Conservation (phyloP, 805 yeast genomes). For the Pichia californica region DNA sequence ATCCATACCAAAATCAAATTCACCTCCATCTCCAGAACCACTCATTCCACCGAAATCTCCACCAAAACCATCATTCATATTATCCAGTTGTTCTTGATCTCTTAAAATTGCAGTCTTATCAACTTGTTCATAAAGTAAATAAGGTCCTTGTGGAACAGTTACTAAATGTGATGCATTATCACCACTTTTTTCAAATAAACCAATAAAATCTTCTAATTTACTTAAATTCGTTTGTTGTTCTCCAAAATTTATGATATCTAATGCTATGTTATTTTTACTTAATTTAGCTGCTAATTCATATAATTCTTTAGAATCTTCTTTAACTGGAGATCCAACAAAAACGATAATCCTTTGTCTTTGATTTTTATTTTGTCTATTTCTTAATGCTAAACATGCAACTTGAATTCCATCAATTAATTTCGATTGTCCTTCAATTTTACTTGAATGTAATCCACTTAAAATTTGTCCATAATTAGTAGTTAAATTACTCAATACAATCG, state of each 20-base stretch:
- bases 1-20: slow-evolving; percentile 55
- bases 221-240: slow-evolving; percentile 74
- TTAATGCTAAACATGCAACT: slow-evolving; percentile 88
- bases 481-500: slow-evolving; percentile 81
- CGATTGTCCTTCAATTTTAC: slow-evolving; percentile 57
- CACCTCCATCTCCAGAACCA: slow-evolving; percentile 33
- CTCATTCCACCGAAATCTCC: slow-evolving; percentile 39
- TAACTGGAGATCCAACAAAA: slow-evolving; percentile 84
- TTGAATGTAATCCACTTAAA: slow-evolving; percentile 75
- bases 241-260: slow-evolving; percentile 89
- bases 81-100: slow-evolving; percentile 47
- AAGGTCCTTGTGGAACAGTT: slow-evolving; percentile 84
- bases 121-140: slow-evolving; percentile 73
- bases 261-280: slow-evolving; percentile 87
- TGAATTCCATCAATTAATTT: slow-evolving; percentile 81
- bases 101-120: slow-evolving; percentile 68
- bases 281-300: slow-evolving; percentile 82
- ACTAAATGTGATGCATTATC: slow-evolving; percentile 70
- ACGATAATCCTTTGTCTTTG: slow-evolving; percentile 87
- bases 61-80: slow-evolving; percentile 27
- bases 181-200: slow-evolving; percentile 40
- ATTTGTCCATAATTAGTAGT: slow-evolving; percentile 85
- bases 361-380: slow-evolving; percentile 91
- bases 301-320: slow-evolving; percentile 61
- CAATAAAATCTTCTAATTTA: slow-evolving; percentile 72